Percentiles rank a stretch among this genome's conserved stretches.
Evolutionary conservation across 352 stramenopile genomes (phyloP).

Genomic region (Achlya hypogyna): DNA sequence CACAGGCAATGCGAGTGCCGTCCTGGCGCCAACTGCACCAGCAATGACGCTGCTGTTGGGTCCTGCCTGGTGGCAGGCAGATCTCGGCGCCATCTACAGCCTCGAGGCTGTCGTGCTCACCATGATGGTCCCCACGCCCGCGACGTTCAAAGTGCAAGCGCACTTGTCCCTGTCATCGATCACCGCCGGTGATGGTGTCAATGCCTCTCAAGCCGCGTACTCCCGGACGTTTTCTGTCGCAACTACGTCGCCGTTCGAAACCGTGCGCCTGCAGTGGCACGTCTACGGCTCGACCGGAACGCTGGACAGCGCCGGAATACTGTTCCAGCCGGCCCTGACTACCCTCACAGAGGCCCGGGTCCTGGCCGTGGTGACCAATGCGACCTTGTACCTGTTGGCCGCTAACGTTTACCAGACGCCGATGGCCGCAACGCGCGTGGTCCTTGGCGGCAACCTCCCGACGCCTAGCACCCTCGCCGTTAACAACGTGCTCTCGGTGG

Average conservation of each 20-base stretch:
- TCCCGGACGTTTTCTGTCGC: not conserved
- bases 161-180: not conserved
- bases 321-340: not conserved
- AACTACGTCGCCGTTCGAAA: not conserved
- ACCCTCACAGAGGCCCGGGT: not conserved
- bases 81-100: conserved; percentile 26
- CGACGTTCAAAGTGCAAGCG: not conserved
- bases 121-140: conserved; percentile 15
- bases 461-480: conserved; percentile 27
- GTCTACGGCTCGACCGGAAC: conserved; percentile 28
- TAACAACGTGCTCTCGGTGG: conserved; percentile 42
- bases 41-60: not conserved
- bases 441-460: conserved; percentile 45
- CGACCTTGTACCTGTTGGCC: not conserved
- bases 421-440: conserved; percentile 38
- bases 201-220: not conserved
- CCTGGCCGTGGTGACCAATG: not conserved
- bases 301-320: not conserved
- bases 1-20: conserved; percentile 20
- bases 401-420: conserved; percentile 56
- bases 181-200: not conserved
- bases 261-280: conserved; percentile 27
- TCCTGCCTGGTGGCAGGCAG: conserved; percentile 48
- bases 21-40: not conserved
- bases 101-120: conserved; percentile 48